phyloP scores from a whole-genome alignment of 208 protist genomes.

The Trichomonas tenax region DNA sequence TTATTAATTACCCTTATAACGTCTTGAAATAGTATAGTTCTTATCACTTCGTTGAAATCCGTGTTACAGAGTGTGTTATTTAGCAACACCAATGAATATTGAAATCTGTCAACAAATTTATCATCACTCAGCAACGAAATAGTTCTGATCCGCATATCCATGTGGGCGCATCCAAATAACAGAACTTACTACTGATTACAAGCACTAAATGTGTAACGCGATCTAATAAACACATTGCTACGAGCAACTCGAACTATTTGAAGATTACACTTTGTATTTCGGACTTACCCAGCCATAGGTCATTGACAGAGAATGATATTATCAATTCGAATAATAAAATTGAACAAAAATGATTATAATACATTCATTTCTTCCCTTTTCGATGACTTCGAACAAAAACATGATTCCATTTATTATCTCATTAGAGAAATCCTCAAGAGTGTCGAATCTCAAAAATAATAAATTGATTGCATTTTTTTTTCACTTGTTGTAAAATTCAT shows the following conservation, averaged over 20 bases:
- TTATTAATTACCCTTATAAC: background rate
- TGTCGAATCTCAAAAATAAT: background rate
- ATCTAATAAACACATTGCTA: background rate
- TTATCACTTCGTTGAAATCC: background rate
- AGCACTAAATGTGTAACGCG: background rate
- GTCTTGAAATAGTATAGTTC: background rate
- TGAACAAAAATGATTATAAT: background rate
- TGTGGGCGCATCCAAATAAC: background rate
- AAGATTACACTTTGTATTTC: background rate
- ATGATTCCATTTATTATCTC: background rate
- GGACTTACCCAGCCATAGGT: background rate
- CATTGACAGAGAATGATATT: background rate
- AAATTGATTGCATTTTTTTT: background rate
- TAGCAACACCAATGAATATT: background rate
- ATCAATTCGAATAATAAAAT: background rate
- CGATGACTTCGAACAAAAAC: background rate
- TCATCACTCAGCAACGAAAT: background rate
- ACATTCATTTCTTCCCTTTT: background rate
- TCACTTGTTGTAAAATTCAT: no score
- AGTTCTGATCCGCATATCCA: background rate
- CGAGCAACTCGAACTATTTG: background rate
- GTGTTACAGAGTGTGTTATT: background rate
- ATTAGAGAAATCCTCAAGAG: background rate
- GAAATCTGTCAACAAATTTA: background rate
- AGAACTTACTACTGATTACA: background rate